Evolutionary conservation across 169 alveolate genomes (phyloP).

Genomic region (Plasmodium reichenowi): DNA sequence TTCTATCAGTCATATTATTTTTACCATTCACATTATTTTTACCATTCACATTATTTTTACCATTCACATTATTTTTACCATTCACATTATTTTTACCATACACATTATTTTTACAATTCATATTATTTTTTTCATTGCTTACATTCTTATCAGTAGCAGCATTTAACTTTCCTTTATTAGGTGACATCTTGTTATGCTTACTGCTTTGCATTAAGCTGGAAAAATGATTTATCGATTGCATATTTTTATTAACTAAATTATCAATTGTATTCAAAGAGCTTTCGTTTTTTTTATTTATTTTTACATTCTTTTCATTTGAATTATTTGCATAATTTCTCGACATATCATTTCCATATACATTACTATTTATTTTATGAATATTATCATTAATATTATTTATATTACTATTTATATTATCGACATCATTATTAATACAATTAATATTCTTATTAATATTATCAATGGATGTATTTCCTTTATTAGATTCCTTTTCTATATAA

Average conservation of each 20-base stretch:
- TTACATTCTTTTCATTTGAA: background rate
- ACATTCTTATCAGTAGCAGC: background rate
- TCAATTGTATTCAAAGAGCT: constrained; percentile 41
- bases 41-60: no score
- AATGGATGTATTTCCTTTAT: constrained; percentile 18
- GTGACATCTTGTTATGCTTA: constrained; percentile 6
- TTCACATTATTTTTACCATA: background rate
- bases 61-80: background rate
- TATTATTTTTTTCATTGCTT: constrained; percentile 1
- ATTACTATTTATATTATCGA: constrained; percentile 63
- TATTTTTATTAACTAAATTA: constrained; percentile 50
- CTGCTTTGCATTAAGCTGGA: constrained; percentile 47
- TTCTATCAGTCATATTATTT: background rate
- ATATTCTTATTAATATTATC: constrained; percentile 58
- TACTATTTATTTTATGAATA: constrained; percentile 43
- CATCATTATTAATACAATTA: constrained; percentile 67
- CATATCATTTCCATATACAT: constrained; percentile 12
- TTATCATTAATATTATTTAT: constrained; percentile 53
- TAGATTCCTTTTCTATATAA: constrained; percentile 18
- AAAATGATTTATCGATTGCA: constrained; percentile 72
- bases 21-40: background rate
- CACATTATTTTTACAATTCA: background rate
- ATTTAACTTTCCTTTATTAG: constrained; percentile 5
- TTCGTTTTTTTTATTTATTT: constrained; percentile 17
- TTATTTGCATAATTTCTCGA: background rate